Conservation (phyloP, 768 basidiomycete genomes). For the Suillus ampliporus region DNA sequence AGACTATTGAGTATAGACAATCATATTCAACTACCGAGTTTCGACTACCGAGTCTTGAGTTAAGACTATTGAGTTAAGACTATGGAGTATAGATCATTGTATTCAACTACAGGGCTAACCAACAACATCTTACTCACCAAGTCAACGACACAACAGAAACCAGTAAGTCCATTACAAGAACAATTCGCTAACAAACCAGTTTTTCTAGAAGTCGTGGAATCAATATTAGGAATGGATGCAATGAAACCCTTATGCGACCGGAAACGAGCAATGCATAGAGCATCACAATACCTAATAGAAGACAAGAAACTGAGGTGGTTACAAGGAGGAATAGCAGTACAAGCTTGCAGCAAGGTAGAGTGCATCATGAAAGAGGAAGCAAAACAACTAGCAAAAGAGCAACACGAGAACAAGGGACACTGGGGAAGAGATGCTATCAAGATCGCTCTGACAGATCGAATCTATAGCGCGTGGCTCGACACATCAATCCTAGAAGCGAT, state of each 20-base stretch:
- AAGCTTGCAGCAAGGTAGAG: conserved; percentile 10
- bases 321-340: neutral
- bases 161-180: neutral
- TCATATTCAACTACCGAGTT: too few species aligned
- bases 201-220: conserved; percentile 23
- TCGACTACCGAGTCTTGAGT: too few species aligned
- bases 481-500: conserved; percentile 22
- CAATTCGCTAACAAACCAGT: conserved; percentile 22
- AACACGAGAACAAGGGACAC: conserved; percentile 31
- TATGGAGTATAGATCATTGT: too few species aligned
- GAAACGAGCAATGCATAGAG: conserved; percentile 11
- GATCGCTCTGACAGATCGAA: conserved; percentile 28
- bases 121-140: too few species aligned
- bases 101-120: too few species aligned
- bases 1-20: too few species aligned
- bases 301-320: too few species aligned
- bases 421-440: conserved; percentile 43
- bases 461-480: conserved; percentile 33
- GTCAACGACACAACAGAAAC: too few species aligned
- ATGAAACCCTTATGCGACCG: conserved; percentile 16
- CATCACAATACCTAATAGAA: too few species aligned
- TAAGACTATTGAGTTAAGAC: too few species aligned
- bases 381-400: neutral
- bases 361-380: conserved; percentile 18
- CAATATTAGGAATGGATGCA: conserved; percentile 18